Base-by-base conservation (phyloP, 345 rosid species). In the Pugionium dolabratum region DNA sequence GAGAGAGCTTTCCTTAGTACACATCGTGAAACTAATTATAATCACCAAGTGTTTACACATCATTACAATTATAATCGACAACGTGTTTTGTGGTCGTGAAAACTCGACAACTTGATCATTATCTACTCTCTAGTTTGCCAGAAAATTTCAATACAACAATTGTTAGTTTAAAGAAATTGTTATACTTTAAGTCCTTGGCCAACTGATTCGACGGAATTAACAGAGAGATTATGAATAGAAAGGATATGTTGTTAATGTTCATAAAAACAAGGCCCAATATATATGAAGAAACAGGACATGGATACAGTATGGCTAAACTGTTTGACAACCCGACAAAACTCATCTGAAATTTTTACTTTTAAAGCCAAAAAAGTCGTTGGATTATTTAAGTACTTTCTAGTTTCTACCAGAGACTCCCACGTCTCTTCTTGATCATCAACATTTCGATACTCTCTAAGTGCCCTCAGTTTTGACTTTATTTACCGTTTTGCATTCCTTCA, bases 381-480 rank as follows among this genome's bases (percentile, higher is more conserved):
- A 10, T 8, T 9, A 36, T 47, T 9, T 4, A 1, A 8, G 18
- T 18, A 18, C 18, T 7, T 4, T 37, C 41, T 42, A 48, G 26
- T 47, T 36, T 56, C 34, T n/a, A 32, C 45, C 25, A 59, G 7
- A n/a, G 8, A 42, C 55, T 18, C 67, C 55, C 18, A 70, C 74
- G 74, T 70, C 32, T 44, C 74, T 4, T 50, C 44, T 49, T 35
- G 4, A 33, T 51, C 73, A 69, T 49, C 57, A 59, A 56, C 54
- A 60, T 18, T 52, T 40, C 29, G 37, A 7, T 11, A 5, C 4
- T 3, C 5, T 6, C 3, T 30, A 46, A 49, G 46, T 42, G 34
- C 41, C 62, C 76, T 4, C 46, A 51, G 64, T 44, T 34, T 29
- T 66, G 18, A 66, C 7, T 26, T 60, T 59, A 66, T 53, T 60